Conservation (phyloP, 768 basidiomycete genomes). For the Lactifluus piperatus region DNA sequence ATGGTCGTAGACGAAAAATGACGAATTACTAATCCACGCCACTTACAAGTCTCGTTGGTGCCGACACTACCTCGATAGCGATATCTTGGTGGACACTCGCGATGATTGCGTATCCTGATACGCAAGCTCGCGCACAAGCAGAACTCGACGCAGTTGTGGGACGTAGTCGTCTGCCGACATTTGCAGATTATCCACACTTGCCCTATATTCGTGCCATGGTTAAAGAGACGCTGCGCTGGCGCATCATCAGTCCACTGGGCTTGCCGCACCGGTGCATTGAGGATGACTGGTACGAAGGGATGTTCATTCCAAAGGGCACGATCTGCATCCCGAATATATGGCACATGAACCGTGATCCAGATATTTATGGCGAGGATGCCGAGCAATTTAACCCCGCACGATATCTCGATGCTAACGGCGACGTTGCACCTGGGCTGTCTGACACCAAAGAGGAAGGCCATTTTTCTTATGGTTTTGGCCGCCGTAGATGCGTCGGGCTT, state of each 20-base stretch:
- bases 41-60: not conserved
- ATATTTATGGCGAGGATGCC: constrained; percentile 23
- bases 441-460: constrained; percentile 26
- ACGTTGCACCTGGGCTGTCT: constrained; percentile 3
- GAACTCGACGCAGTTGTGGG: constrained; percentile 2
- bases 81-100: constrained; percentile 1
- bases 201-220: constrained; percentile 4
- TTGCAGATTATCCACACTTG: not conserved
- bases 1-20: not conserved
- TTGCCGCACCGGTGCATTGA: not conserved
- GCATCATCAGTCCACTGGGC: not conserved
- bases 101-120: constrained; percentile 1
- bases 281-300: constrained; percentile 10
- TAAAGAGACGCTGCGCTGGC: not conserved
- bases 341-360: constrained; percentile 22
- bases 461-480: constrained; percentile 24
- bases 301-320: constrained; percentile 24
- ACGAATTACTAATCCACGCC: not conserved
- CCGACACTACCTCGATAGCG: not conserved
- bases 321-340: constrained; percentile 27
- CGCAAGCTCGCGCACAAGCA: constrained; percentile 1
- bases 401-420: constrained; percentile 22
- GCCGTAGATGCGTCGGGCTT: constrained; percentile 9
- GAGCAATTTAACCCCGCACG: constrained; percentile 22
- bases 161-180: not conserved